A percentile compares a stretch with the other conserved stretches of the same genome.
These are phyloP conservation scores for Beauveria scarabaeidicola DNA, from an alignment of 2,329 filamentous ascomycete species.

Conservation along the genomic window DNA sequence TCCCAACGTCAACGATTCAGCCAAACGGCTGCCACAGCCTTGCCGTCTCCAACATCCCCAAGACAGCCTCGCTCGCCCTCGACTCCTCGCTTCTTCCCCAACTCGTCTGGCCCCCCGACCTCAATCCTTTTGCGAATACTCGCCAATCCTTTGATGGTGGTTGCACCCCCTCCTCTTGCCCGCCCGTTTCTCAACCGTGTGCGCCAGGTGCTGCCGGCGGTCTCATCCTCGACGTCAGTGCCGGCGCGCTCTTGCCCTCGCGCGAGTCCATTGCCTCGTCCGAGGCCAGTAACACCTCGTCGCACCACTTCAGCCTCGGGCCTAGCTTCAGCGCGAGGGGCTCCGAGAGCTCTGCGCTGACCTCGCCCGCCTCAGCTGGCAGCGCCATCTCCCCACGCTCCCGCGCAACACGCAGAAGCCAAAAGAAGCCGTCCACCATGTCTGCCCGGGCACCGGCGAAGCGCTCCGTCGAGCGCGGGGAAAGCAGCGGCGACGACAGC, in stretches of 20 bases:
- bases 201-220: not conserved
- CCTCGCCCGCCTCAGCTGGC: conserved; percentile 4
- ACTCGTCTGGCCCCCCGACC: conserved; percentile 1
- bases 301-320: not conserved
- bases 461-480: conserved; percentile 33
- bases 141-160: not conserved
- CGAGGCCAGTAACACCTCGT: not conserved
- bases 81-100: not conserved
- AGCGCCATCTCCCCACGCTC: conserved; percentile 8
- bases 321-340: conserved; percentile 9
- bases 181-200: not conserved
- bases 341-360: not conserved
- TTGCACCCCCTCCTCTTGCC: not conserved
- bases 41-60: not conserved
- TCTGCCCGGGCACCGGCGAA: conserved; percentile 20
- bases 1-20: not conserved
- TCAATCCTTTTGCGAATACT: conserved; percentile 8
- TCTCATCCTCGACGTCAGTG: conserved; percentile 9
- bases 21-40: conserved; percentile 9
- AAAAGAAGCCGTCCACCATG: not conserved
- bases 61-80: not conserved
- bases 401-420: not conserved
- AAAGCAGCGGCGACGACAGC: conserved; percentile 26
- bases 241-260: conserved; percentile 5
- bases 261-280: conserved; percentile 3